Evolutionary conservation across 2,329 filamentous ascomycete genomes (phyloP), one percentile per base, ranked within the genome.

Genomic region (Fusarium humuli): DNA sequence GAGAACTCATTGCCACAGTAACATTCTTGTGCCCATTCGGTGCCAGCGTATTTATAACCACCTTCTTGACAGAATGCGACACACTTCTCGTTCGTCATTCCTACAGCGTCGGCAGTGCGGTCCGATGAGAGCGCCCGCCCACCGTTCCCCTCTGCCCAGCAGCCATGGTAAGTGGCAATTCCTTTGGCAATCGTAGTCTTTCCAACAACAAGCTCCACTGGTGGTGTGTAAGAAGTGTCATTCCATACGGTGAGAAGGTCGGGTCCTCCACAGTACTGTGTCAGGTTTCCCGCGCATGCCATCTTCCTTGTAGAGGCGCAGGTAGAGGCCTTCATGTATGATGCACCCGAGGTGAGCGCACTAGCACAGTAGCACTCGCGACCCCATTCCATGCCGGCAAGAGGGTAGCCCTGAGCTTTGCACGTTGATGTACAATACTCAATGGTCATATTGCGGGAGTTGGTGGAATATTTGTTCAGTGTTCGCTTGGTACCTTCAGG

Each of bases 21-120:
- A 60, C 79, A 80, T 58, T 80, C 79, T 37, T 63, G 61, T 6
- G 75, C 71, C 59, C 80, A 80, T 57, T 80, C 79, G 2, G 78
- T 74, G 22, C 80, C 80, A 18, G 81, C 80, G 67, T 77, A 81
- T 7, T 65, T 62, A 62, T 76, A 81, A 1, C 70, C 75, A 5
- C 66, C 71, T 0, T 34, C 65, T 6, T 72, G 69, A 18, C 80
- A 81, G 60, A 75, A 75, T 1, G 59, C 62, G 14, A 79, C 76
- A 13, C 76, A 78, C 45, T 65, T 60, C 52, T 75, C 70, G 27
- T 77, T 73, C 12, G 75, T 77, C 75, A 78, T 77, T 8, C 57
- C 60, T 5, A 55, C 44, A 6, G 44, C 23, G 6, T 66, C 62
- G 2, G 54, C 48, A 1, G 52, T 70, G 13, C 71, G 32, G 42